Conservation (phyloP, 1,284 basidiomycete genomes). For the Ustilago bromivora region DNA sequence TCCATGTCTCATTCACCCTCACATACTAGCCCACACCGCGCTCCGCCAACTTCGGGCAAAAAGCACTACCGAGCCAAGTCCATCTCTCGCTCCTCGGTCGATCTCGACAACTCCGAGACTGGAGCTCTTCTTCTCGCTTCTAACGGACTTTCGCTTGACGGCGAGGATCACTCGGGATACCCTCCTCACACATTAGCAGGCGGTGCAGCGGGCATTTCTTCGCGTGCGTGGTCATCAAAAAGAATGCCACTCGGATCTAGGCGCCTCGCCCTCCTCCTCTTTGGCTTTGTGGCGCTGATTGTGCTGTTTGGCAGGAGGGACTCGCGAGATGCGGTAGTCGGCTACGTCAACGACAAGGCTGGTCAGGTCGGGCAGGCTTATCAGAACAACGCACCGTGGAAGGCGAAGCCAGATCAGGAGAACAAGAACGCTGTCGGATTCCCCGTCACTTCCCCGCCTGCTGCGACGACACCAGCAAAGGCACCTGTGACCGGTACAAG, state of each 20-base stretch:
- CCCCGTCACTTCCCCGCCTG: slow-evolving; percentile 10
- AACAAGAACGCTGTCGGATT: slow-evolving; percentile 31
- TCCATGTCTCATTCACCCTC: slow-evolving; percentile 40
- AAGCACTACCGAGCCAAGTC: slow-evolving; percentile 49
- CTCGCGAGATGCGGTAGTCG: slow-evolving; percentile 45
- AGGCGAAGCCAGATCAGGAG: slow-evolving; percentile 19
- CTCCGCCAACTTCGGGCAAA: slow-evolving; percentile 28
- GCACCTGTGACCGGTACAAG: slow-evolving; percentile 33
- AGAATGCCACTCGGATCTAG: slow-evolving; percentile 51
- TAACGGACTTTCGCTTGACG: slow-evolving; percentile 36
- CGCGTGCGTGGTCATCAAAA: slow-evolving; percentile 25
- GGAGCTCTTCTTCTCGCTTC: slow-evolving; percentile 36
- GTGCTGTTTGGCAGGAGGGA: slow-evolving; percentile 49
- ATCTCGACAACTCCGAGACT: slow-evolving; percentile 47
- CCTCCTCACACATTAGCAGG: slow-evolving; percentile 24
- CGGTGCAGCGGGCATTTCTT: slow-evolving; percentile 15
- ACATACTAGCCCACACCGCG: slow-evolving; percentile 22
- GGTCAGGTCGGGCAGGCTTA: slow-evolving; percentile 41
- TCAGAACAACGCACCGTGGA: slow-evolving; percentile 32
- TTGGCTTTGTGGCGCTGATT: slow-evolving; percentile 36
- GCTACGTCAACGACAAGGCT: slow-evolving; percentile 53
- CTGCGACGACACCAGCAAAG: slow-evolving; percentile 18
- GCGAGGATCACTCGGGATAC: slow-evolving; percentile 19
- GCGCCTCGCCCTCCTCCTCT: slow-evolving; percentile 39
- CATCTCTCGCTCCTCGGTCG: slow-evolving; percentile 39